Evolutionary conservation across 2,329 filamentous ascomycete genomes (phyloP).

Genomic region (Orbilia ellipsospora): DNA sequence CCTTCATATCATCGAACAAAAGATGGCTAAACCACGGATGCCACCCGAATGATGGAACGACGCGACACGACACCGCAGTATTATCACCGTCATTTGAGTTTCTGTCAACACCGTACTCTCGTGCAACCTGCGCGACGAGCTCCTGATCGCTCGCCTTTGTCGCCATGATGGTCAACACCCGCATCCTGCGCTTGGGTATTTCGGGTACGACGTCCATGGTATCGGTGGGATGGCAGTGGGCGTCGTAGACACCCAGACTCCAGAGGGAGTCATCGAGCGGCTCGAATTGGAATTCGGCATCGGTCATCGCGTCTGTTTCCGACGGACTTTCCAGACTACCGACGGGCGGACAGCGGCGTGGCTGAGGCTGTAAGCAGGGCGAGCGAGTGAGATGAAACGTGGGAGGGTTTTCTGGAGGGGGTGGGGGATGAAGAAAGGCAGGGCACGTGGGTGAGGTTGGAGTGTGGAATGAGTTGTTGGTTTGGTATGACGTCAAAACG

Average conservation of each 20-base stretch:
- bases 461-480: slow-evolving; percentile 12
- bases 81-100: slow-evolving; percentile 49
- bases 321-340: no score
- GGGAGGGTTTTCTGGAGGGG: not conserved
- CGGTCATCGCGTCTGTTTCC: slow-evolving; percentile 25
- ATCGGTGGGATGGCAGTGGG: slow-evolving; percentile 82
- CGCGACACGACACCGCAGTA: slow-evolving; percentile 50
- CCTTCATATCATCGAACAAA: slow-evolving; percentile 72
- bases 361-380: slow-evolving; percentile 4
- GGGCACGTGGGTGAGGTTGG: slow-evolving; percentile 14
- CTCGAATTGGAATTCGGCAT: slow-evolving; percentile 7
- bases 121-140: slow-evolving; percentile 74
- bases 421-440: not conserved
- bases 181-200: slow-evolving; percentile 39
- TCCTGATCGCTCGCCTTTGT: slow-evolving; percentile 80
- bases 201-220: slow-evolving; percentile 71
- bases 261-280: slow-evolving; percentile 63
- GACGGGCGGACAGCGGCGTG: not conserved
- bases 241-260: slow-evolving; percentile 78
- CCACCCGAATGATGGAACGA: slow-evolving; percentile 83
- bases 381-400: not conserved
- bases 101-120: slow-evolving; percentile 66
- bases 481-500: slow-evolving; percentile 43
- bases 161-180: slow-evolving; percentile 77
- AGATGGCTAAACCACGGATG: slow-evolving; percentile 88